Evolutionary conservation across 2,329 filamentous ascomycete species (phyloP).

Genomic region (Fusarium sp.): DNA sequence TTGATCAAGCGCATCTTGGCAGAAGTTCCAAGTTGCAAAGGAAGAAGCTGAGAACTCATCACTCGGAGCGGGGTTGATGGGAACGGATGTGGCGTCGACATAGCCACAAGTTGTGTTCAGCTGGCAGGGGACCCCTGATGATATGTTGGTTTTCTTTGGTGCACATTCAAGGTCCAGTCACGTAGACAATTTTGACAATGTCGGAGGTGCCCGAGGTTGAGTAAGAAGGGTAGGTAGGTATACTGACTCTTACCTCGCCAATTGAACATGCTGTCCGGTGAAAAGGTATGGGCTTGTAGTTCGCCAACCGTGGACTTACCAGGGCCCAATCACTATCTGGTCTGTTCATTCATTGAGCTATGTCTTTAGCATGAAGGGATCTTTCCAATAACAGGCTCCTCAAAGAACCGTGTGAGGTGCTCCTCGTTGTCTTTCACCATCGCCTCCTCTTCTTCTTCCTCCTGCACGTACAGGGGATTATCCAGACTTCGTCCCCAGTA

Average conservation of each 20-base stretch:
- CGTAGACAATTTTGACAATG: too few relatives aligned
- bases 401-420: neutral
- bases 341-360: neutral
- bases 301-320: too few relatives aligned
- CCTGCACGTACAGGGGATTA: neutral
- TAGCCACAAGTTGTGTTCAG: neutral
- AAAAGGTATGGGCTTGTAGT: too few relatives aligned
- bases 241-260: too few relatives aligned
- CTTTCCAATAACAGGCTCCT: neutral
- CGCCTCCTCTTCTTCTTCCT: neutral
- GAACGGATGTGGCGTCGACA: neutral
- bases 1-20: constrained; percentile 43
- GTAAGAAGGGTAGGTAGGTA: too few relatives aligned
- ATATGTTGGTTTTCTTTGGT: neutral
- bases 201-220: too few relatives aligned
- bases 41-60: neutral
- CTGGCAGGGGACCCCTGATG: neutral
- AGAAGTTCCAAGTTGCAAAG: neutral
- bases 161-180: too few relatives aligned
- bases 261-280: too few relatives aligned
- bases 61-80: neutral
- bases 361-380: neutral
- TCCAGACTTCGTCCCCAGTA: neutral
- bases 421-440: neutral
- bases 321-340: neutral